Percentiles rank a stretch among this genome's conserved stretches.
phyloP scores from a whole-genome alignment of 306 rosid species.

The Lagenaria siceraria region DNA sequence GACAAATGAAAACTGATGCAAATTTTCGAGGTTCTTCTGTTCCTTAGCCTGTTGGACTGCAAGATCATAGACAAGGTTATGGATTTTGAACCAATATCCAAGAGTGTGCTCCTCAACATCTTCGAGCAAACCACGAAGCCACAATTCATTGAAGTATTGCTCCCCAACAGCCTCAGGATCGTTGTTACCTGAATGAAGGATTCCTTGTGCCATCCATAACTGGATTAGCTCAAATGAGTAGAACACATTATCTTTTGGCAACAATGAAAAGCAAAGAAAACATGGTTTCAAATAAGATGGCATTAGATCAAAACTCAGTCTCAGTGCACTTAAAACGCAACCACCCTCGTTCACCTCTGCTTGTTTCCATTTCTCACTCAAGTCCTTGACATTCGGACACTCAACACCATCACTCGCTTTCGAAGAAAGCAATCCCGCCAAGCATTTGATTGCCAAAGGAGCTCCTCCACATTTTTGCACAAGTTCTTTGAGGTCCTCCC shows the following conservation, averaged over 20 bases:
- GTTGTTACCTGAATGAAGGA: constrained; percentile 5
- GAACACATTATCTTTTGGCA: constrained; percentile 10
- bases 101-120: constrained; percentile 6
- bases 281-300: constrained; percentile 10
- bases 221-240: constrained; percentile 9
- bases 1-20: neutral
- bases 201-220: constrained; percentile 38
- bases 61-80: constrained; percentile 22
- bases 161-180: constrained; percentile 19
- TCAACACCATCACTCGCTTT: neutral
- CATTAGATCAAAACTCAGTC: constrained; percentile 5
- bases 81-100: constrained; percentile 10
- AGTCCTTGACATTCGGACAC: neutral
- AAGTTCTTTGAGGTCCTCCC: neutral
- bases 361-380: neutral
- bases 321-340: neutral
- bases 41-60: constrained; percentile 14
- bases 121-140: constrained; percentile 21
- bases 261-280: constrained; percentile 18
- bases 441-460: constrained; percentile 7
- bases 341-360: neutral
- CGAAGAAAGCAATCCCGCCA: neutral
- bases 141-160: constrained; percentile 17
- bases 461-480: constrained; percentile 10
- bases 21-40: neutral